Evolutionary conservation across 768 basidiomycete species (phyloP), one percentile per base, ranked within the genome.

Genomic region (Boletus coccyginus): DNA sequence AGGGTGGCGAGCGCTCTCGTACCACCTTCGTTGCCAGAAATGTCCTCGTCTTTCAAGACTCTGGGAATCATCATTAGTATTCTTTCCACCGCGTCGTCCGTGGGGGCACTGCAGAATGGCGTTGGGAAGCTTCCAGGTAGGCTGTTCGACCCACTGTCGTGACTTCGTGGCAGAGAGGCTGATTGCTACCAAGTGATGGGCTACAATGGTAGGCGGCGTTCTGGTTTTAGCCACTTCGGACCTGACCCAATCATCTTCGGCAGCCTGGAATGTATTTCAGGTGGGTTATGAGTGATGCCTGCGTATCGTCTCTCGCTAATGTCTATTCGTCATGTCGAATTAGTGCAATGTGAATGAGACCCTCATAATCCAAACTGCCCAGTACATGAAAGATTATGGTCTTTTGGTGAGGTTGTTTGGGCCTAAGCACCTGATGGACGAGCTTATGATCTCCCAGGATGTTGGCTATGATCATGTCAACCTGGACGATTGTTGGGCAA

Each of bases 251-350:
- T 29, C 31, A 40, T 55, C 9, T 36, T 47, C 12, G 52, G 27
- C 44, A 86, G 85, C 85, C 6, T 87, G 86, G 86, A 86, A 87
- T 62, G 85, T 78, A 6, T 87, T 81, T 55, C 78, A 79, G 62
- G 84, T 85, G 58, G 36, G 76, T 61, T n/a, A 10, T 24, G 31
- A 33, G 27, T 31, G n/a, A 57, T 35, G 41, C 11, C 27, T 32
- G 12, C 5, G 16, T 14, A 29, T 57, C 31, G 24, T 29, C 32
- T 46, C 12, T 13, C 24, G 12, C 46, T 49, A 35, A 50, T 52
- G 38, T 33, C 11, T n/a, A 17, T 29, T 3, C n/a, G 31, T 44
- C 32, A 24, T 48, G 43, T 52, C 14, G 38, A 27, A 32, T 50
- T 53, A 85, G 83, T 86, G 85, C 66, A 73, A 80, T 60, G 83